Evolutionary conservation across 2,329 filamentous ascomycete genomes (phyloP).

Genomic region (Akanthomyces uredinophilus): DNA sequence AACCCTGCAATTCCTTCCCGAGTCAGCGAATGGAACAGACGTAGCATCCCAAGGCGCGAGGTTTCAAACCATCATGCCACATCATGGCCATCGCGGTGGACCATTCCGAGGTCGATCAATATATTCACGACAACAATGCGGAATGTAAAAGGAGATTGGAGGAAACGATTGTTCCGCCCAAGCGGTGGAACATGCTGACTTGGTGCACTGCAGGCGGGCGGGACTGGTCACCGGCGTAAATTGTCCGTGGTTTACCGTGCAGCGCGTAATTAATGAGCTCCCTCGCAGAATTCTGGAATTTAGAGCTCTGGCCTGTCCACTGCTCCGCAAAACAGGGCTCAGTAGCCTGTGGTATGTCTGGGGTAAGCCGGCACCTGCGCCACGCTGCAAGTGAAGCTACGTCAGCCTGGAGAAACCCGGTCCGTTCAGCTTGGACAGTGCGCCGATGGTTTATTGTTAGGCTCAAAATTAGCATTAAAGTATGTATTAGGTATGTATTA

Average conservation of each 20-base stretch:
- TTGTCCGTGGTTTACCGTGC: conserved; percentile 1
- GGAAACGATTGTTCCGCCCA: not conserved
- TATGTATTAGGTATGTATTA: no score
- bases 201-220: not conserved
- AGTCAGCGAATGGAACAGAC: not conserved
- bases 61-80: not conserved
- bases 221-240: not conserved
- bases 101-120: not conserved
- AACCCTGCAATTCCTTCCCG: not conserved
- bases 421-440: no score
- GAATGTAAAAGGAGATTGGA: not conserved
- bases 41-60: not conserved
- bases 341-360: not conserved
- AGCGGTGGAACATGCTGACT: not conserved
- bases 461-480: no score
- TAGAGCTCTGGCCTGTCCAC: not conserved
- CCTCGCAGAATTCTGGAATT: not conserved
- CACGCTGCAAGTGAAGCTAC: not conserved
- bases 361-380: not conserved
- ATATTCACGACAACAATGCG: not conserved
- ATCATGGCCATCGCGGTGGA: not conserved
- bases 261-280: not conserved
- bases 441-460: no score
- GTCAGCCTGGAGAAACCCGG: no score
- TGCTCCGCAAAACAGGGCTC: not conserved